Base-by-base conservation (phyloP, 1,139 yeast species). In the Groenewaldozyma sp. region DNA sequence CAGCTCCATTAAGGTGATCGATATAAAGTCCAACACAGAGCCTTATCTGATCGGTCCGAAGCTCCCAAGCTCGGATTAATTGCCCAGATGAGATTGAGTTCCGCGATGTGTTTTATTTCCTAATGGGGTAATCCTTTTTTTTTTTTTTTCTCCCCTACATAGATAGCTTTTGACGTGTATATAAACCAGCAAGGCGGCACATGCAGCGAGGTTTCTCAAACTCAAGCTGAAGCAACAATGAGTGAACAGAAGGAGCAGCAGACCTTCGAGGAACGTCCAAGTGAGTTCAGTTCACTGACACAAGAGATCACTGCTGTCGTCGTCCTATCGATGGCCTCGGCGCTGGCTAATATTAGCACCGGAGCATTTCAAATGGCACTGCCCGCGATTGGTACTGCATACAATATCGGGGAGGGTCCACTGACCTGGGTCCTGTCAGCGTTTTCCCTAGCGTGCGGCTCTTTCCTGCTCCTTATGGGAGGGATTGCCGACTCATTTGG, bases 401-500 rank as follows among this genome's bases (percentile, higher is more conserved):
- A 66, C 40, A 38, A 52, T 21, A 54, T 64, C 5, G 34, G 48
- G 5, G 70, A 70, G 34, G 70, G 71, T 21, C 41, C 55, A 18
- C 49, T 68, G 7, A 59, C 70, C 1, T 68, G 73, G 73, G 55
- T 64, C 5, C 54, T 64, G 6, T 55, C 66, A 5, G 52, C 68
- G n/a, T 63, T 66, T 31, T 56, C 58, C 36, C 52, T 68, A 16
- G 70, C 70, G 2, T 59, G 63, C 37, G 73, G 72, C 17, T 49
- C 70, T 2, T 60, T 65, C 35, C 51, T 68, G 24, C 52, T 68
- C 16, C 42, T 68, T 11, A 60, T 65, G 62, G 70, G 71, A 10
- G 65, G 65, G 19, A 45, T 67, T 16, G 67, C 71, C 1, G 73
- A 68, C 49, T 62, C 65, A 2, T 54, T 68, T 47, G 71, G 73